Conservation (phyloP, 2,329 filamentous ascomycete genomes). For the Graphilbum sp. region DNA sequence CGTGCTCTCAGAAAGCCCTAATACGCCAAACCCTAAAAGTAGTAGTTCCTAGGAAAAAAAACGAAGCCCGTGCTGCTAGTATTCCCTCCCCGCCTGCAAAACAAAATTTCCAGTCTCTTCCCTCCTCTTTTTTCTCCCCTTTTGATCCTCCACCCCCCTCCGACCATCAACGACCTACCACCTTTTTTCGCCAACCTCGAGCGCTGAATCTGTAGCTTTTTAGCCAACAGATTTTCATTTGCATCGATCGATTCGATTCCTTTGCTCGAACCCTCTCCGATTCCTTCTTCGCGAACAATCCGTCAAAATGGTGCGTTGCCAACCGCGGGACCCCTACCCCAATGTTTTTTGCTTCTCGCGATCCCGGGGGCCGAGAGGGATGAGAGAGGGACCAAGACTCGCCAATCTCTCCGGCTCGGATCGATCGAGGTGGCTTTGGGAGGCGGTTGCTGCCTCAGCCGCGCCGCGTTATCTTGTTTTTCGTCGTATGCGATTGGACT, state of each 20-base stretch:
- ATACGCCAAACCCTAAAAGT: slow-evolving; percentile 5
- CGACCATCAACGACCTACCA: slow-evolving; percentile 4
- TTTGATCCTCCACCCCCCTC: slow-evolving; percentile 10
- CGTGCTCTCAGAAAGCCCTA: too few relatives aligned
- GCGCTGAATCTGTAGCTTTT: slow-evolving; percentile 32
- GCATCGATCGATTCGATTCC: slow-evolving; percentile 25
- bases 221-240: slow-evolving; percentile 23
- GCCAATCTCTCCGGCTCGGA: too few relatives aligned
- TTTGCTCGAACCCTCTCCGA: slow-evolving; percentile 28
- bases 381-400: too few relatives aligned
- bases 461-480: too few relatives aligned
- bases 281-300: slow-evolving; percentile 25
- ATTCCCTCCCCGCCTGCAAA: slow-evolving; percentile 19
- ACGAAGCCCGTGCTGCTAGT: slow-evolving; percentile 22
- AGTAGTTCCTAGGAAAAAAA: slow-evolving; percentile 4
- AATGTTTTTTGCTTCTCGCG: too few relatives aligned
- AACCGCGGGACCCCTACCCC: too few relatives aligned
- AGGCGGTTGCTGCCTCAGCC: too few relatives aligned
- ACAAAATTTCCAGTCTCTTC: slow-evolving; percentile 2
- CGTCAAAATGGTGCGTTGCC: slow-evolving; percentile 47
- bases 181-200: slow-evolving; percentile 25
- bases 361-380: too few relatives aligned
- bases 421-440: too few relatives aligned
- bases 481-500: too few relatives aligned
- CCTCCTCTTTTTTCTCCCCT: slow-evolving; percentile 15